Base-by-base conservation (phyloP, 805 yeast species). In the Scheffersomyces stipitis region DNA sequence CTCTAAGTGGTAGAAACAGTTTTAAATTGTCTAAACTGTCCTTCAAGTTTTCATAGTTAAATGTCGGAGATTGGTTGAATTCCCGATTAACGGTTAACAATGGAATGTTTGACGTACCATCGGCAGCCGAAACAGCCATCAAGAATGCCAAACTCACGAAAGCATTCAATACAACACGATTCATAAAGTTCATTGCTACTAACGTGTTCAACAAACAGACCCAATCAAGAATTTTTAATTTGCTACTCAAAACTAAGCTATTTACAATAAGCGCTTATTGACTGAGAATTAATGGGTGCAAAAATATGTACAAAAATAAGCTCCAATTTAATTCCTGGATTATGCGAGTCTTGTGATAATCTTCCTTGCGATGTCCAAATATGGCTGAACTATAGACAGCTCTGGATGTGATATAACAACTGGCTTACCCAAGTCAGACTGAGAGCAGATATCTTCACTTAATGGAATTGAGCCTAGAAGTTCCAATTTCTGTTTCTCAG, bases 401-500 rank as follows among this genome's bases (percentile, higher is more conserved):
- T 66, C 62, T 0, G 69, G 68, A 10, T 63, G 58, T 1, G 72
- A 51, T 2, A 81, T 54, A 0, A 78, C 79, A 1, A 80, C 65
- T 0, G 95, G 95, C 40, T 62, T 68, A 0, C 95, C 95, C 6
- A 48, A 44, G 52, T 86, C 95, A 2, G 86, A 74, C 28, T 73
- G 74, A 5, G 52, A 34, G 46, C 89, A 81, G 1, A 86, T 81
- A 3, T 67, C 69, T 23, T 71, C 78, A 39, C 74, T 71, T 27
- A 87, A 62, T 0, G 96, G 96, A 15, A 87, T 73, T 1, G 80
- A 73, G 0, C 85, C 91, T 14, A 87, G 52, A 1, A 83, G 60
- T 1, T 66, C 71, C 14, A 85, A 52, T 1, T 69, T 68, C 31
- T 70, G 65, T 28, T 62, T 59, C 32, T 65, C 51, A 2, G 80